Conservation (phyloP, 2,329 filamentous ascomycete genomes). For the Talaromyces marneffei region DNA sequence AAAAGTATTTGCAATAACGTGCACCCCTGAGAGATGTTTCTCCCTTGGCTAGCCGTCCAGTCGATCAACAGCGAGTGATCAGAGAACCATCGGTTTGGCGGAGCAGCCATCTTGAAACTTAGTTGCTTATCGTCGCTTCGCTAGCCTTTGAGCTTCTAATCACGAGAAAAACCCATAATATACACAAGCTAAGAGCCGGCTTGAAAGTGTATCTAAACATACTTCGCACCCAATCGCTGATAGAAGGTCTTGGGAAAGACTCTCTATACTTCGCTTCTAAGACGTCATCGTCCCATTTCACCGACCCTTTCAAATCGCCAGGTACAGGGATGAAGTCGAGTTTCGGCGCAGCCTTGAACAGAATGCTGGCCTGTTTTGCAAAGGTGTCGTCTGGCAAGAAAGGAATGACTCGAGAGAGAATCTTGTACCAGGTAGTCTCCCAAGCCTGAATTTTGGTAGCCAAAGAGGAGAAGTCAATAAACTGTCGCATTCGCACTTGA, state of each 20-base stretch:
- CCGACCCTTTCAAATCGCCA: neutral
- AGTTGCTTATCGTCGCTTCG: too few species aligned
- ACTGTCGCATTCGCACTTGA: neutral
- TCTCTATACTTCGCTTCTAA: neutral
- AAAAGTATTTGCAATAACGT: too few species aligned
- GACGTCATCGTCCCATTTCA: neutral
- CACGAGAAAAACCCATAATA: too few species aligned
- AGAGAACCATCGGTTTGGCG: too few species aligned
- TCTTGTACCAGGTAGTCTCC: neutral
- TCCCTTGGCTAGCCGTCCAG: too few species aligned
- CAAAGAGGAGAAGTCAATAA: too few species aligned
- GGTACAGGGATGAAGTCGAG: neutral
- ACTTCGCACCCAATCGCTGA: neutral
- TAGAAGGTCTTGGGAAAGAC: neutral
- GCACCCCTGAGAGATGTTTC: too few species aligned
- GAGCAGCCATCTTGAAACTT: too few species aligned
- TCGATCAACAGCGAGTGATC: too few species aligned
- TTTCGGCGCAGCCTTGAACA: neutral
- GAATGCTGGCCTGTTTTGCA: neutral
- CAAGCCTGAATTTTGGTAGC: neutral
- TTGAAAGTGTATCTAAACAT: neutral
- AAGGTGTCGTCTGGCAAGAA: neutral
- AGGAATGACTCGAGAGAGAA: neutral
- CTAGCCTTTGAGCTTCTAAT: too few species aligned
- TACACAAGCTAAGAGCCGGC: too few species aligned